These are phyloP conservation scores for Rhinocladiella mackenziei DNA, from an alignment of 2,329 filamentous ascomycete genomes.

Conservation along the genomic window DNA sequence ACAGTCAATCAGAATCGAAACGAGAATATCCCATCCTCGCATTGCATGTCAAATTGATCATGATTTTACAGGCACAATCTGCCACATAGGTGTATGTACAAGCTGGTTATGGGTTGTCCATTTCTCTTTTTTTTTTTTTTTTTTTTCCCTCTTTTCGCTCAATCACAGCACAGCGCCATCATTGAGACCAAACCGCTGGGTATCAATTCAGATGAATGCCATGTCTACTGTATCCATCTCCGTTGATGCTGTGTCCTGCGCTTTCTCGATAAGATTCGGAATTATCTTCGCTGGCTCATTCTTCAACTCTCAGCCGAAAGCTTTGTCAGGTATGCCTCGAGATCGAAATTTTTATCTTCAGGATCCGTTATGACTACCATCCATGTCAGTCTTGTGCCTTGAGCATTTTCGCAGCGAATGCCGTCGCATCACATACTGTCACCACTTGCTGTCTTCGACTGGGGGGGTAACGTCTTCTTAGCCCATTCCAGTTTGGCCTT, in stretches of 20 bases:
- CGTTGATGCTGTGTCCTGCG: background rate
- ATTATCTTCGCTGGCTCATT: background rate
- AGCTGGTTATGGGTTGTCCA: slow-evolving; percentile 10
- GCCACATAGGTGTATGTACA: slow-evolving; percentile 24
- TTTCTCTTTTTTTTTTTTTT: too few species aligned
- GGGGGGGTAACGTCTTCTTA: slow-evolving; percentile 64
- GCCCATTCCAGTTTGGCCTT: slow-evolving; percentile 88
- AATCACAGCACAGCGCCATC: slow-evolving; percentile 7
- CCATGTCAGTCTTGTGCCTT: slow-evolving; percentile 27
- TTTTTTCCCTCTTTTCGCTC: too few species aligned
- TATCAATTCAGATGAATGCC: slow-evolving; percentile 21
- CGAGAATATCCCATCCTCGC: background rate
- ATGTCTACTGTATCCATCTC: slow-evolving; percentile 14
- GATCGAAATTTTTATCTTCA: slow-evolving; percentile 83
- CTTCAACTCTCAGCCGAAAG: slow-evolving; percentile 26
- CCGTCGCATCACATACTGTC: slow-evolving; percentile 30
- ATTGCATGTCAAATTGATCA: slow-evolving; percentile 16
- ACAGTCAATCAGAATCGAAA: background rate
- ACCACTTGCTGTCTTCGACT: slow-evolving; percentile 39
- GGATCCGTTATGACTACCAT: slow-evolving; percentile 66
- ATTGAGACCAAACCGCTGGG: slow-evolving; percentile 9
- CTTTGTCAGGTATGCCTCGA: slow-evolving; percentile 70
- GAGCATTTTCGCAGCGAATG: background rate
- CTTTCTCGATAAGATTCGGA: slow-evolving; percentile 1
- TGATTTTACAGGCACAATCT: slow-evolving; percentile 17